A percentile compares a stretch with the other conserved stretches of the same genome.
Conservation (phyloP, 2,329 filamentous ascomycete species). For the Aspergillus ochraceus region DNA sequence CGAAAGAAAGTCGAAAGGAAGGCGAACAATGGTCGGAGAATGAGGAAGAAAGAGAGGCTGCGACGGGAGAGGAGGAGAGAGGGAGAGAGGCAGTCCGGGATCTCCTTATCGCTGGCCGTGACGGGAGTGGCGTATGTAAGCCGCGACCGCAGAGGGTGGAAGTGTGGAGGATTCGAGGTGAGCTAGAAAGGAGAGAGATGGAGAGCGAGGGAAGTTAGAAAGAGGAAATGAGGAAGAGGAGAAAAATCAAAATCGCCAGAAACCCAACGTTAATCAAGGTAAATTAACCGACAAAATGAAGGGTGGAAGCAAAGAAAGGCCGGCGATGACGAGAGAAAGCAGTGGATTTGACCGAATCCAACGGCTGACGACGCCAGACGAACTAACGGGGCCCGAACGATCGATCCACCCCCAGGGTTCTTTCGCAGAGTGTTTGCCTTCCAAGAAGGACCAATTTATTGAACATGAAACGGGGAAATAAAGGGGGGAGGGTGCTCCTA, state of each 20-base stretch:
- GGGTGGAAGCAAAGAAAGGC: background rate
- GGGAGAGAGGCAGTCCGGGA: background rate
- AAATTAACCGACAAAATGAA: background rate
- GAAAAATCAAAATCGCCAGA: background rate
- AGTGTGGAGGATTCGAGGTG: no score
- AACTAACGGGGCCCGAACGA: background rate
- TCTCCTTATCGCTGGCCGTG: background rate
- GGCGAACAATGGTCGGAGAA: background rate
- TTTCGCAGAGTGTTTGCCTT: background rate
- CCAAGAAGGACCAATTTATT: no score
- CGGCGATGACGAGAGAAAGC: background rate
- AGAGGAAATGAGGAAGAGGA: background rate
- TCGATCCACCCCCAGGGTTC: background rate
- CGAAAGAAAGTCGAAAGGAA: conserved; percentile 12
- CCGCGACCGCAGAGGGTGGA: background rate
- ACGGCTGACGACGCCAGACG: background rate
- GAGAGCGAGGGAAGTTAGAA: background rate
- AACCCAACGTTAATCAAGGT: background rate
- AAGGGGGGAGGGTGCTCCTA: no score
- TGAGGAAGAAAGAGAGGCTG: background rate
- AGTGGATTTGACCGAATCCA: background rate
- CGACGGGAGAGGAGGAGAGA: background rate
- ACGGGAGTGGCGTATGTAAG: conserved; percentile 2
- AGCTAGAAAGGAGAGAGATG: background rate
- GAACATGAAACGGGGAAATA: no score